These are phyloP conservation scores for Claviceps maximensis DNA, from an alignment of 2,329 filamentous ascomycete genomes.

Conservation along the genomic window DNA sequence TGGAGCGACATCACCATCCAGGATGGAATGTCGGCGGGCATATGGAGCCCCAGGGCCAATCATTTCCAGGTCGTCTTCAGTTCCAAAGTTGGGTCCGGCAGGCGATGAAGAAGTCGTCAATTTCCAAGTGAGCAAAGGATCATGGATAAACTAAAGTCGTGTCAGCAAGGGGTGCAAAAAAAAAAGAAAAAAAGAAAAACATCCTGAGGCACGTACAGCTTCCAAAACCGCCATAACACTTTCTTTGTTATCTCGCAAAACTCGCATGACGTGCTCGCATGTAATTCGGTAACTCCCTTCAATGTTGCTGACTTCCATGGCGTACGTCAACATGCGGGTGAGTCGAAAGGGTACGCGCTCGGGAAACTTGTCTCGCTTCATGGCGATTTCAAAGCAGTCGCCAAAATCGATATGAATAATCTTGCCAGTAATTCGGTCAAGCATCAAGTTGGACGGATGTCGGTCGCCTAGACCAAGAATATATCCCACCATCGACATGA, in stretches of 20 bases:
- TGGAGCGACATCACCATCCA: conserved; percentile 49
- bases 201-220: conserved; percentile 54
- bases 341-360: conserved; percentile 95
- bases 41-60: conserved; percentile 34
- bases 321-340: conserved; percentile 97
- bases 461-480: conserved; percentile 93
- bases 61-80: conserved; percentile 43
- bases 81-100: conserved; percentile 52
- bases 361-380: conserved; percentile 98
- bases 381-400: conserved; percentile 98
- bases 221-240: conserved; percentile 96
- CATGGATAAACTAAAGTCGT: conserved; percentile 77
- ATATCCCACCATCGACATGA: conserved; percentile 99
- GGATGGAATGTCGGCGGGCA: conserved; percentile 53
- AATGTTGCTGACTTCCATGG: conserved; percentile 99
- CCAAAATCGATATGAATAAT: conserved; percentile 99
- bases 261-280: conserved; percentile 96
- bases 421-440: conserved; percentile 90
- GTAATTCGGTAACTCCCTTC: conserved; percentile 97
- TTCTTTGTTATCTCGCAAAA: conserved; percentile 93
- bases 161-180: neutral
- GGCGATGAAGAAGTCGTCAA: conserved; percentile 54
- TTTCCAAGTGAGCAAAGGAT: conserved; percentile 96
- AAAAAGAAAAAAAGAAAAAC: neutral
- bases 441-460: conserved; percentile 95